Percentiles rank a stretch among this genome's conserved stretches.
Conservation (phyloP, 2,329 filamentous ascomycete species). For the Pestalotiopsis fici region DNA sequence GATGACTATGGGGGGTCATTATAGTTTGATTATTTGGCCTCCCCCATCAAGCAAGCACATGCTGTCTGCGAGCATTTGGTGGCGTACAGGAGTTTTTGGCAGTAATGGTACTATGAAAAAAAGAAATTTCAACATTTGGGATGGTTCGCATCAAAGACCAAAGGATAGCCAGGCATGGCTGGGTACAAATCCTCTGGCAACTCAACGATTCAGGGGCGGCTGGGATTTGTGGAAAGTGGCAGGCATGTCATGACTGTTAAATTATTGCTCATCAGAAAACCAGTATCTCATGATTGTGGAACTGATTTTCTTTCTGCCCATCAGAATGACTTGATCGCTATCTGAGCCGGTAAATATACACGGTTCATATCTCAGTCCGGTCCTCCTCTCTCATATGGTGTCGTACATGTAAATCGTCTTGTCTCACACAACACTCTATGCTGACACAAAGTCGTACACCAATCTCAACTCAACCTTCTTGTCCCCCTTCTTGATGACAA, state of each 20-base stretch:
- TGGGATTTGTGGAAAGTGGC: not conserved
- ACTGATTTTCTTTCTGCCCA: not conserved
- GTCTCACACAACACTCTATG: too few species aligned
- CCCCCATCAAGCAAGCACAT: not conserved
- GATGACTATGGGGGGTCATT: not conserved
- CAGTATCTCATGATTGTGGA: not conserved
- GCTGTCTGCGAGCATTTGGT: not conserved
- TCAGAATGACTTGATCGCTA: not conserved
- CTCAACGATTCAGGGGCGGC: not conserved
- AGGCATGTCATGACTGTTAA: not conserved
- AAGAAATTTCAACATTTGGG: not conserved
- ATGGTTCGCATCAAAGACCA: not conserved
- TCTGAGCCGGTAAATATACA: too few species aligned
- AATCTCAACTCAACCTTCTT: slow-evolving; percentile 52
- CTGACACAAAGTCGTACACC: slow-evolving; percentile 53
- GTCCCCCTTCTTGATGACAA: slow-evolving; percentile 52
- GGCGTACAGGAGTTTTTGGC: not conserved
- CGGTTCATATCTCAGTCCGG: too few species aligned
- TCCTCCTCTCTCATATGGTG: not conserved
- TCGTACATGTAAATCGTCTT: too few species aligned
- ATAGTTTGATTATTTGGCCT: not conserved
- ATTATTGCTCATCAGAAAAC: not conserved
- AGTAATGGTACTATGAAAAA: not conserved
- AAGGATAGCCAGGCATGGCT: not conserved
- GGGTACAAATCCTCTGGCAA: not conserved